Conservation (phyloP, 179 eudicot species). For the Carnegiea gigantea region DNA sequence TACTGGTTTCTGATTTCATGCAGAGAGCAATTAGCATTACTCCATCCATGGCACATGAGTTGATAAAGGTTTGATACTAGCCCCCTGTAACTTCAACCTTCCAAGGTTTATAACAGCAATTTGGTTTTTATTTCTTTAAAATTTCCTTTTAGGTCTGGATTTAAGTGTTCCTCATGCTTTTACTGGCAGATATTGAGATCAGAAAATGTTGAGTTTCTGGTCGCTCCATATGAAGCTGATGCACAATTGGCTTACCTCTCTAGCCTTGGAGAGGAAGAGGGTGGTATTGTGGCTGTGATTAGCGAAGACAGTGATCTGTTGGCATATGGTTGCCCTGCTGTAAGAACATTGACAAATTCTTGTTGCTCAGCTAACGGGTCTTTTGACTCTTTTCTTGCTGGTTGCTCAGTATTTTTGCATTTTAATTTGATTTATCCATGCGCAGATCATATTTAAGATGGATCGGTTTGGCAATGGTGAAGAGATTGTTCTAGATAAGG, state of each 20-base stretch:
- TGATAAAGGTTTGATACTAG: conserved; percentile 53
- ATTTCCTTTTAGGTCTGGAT: background rate
- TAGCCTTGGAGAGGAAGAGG: conserved; percentile 49
- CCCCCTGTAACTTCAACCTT: background rate
- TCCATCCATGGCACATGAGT: conserved; percentile 70
- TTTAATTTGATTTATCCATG: conserved; percentile 12
- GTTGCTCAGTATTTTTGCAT: background rate
- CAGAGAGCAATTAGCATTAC: conserved; percentile 77
- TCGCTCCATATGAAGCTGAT: conserved; percentile 90
- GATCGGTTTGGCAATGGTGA: conserved; percentile 72
- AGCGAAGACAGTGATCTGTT: conserved; percentile 83
- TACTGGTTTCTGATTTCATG: conserved; percentile 14
- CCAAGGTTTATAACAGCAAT: background rate
- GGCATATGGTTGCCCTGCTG: conserved; percentile 82
- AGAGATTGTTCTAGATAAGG: conserved; percentile 60
- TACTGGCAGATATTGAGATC: conserved; percentile 49
- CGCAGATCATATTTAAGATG: conserved; percentile 79
- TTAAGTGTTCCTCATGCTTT: background rate
- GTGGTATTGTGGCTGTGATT: conserved; percentile 65
- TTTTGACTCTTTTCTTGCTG: conserved; percentile 11
- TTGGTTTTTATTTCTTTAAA: background rate
- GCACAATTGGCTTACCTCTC: conserved; percentile 77
- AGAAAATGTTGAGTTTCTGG: conserved; percentile 67
- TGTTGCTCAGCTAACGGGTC: conserved; percentile 2
- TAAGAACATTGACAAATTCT: conserved; percentile 37